Evolutionary conservation across 2,329 filamentous ascomycete species (phyloP).

Genomic region (Aspergillus pseudonomiae): DNA sequence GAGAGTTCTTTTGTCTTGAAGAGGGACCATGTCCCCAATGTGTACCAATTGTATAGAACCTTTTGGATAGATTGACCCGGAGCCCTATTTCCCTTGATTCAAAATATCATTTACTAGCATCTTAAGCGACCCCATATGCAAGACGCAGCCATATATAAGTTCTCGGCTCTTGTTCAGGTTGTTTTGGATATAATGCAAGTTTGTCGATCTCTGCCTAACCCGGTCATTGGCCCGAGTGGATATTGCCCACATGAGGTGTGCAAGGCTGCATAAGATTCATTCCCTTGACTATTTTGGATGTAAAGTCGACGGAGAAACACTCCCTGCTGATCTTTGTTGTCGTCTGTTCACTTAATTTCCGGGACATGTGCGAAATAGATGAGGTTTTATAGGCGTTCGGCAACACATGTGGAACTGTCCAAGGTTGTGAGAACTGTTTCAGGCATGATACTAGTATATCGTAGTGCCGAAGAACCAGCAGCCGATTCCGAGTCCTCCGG

Average conservation of each 20-base stretch:
- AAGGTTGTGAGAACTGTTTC: not conserved
- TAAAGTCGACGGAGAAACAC: not conserved
- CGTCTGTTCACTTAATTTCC: not conserved
- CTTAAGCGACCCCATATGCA: not conserved
- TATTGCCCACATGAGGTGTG: not conserved
- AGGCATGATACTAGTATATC: not conserved
- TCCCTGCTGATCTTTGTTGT: not conserved
- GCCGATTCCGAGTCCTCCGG: not conserved
- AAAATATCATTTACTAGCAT: not conserved
- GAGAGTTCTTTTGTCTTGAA: not conserved
- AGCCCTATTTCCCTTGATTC: not conserved
- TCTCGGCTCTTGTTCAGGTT: not conserved
- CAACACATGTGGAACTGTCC: not conserved
- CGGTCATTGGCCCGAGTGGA: not conserved
- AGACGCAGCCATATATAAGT: not conserved
- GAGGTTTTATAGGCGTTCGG: not conserved
- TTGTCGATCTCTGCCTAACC: not conserved
- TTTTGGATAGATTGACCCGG: no score
- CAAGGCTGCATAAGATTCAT: not conserved
- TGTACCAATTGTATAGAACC: not conserved
- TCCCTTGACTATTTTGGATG: not conserved
- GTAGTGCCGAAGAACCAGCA: not conserved
- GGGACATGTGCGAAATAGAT: not conserved
- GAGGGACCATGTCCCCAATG: not conserved
- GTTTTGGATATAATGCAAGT: not conserved